Base-by-base conservation (phyloP, 2,329 filamentous ascomycete genomes). In the Alternaria sp. region DNA sequence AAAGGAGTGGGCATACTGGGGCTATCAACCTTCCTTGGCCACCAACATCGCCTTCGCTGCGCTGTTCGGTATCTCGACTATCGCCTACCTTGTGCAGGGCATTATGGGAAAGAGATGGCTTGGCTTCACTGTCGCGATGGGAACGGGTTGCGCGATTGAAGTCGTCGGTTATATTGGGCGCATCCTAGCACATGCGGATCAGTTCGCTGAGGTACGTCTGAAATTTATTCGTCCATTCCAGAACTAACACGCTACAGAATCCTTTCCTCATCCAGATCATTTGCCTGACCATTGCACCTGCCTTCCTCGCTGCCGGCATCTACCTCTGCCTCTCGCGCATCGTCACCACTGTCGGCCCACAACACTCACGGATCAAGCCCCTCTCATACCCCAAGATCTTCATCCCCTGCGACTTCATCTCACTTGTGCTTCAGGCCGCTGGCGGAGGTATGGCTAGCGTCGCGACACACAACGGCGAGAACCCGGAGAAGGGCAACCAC, bases 181-280 rank as follows among this genome's bases (percentile, higher is more conserved):
- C 11, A 81, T 90, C 55, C 73, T 88, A 70, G 80, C 89, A 62
- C 83, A 85, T 66, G 65, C 84, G 47, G 86, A 91, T 69, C 87
- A 88, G 0, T 91, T 89, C 72, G 81, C 47, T 19, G 76, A 81
- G 67, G 77, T 78, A 68, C n/a, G 67, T 62, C 11, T 36, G 30
- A 17, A 5, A 15, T 8, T 13, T 23, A 19, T 21, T 36, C n/a
- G 4, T 10, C 28, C 9, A 21, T 51, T 21, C 26, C 12, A 11
- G 12, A 6, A 26, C 68, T 69, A 19, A 70, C 57, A 43, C 19
- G 7, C 12, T 15, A 2, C 28, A 89, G 72, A 73, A 73, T 12
- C 87, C 84, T 8, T 92, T 91, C 73, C 84, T 91, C 74, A 84
- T 90, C n/a, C 87, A 91, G 73, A 90, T 90, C 66, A 85, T 86